Conservation (phyloP, 345 rosid genomes). For the Ceriops tagal region DNA sequence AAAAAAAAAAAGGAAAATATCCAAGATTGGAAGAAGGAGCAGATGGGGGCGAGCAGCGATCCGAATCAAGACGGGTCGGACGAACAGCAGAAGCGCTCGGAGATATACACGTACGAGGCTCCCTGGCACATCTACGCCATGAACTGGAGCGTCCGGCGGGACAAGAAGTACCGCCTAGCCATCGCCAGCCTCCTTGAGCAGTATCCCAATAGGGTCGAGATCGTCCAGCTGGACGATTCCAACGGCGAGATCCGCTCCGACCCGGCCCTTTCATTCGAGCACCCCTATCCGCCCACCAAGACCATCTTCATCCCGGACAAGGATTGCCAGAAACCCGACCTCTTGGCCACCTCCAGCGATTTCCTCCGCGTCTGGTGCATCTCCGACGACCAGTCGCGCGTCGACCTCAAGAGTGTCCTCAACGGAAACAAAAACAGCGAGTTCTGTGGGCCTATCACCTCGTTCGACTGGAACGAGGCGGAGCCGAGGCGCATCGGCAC, state of each 20-base stretch:
- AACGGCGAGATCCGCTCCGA: constrained; percentile 93
- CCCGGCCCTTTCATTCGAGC: constrained; percentile 83
- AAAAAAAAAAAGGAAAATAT: too few species aligned
- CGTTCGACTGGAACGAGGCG: constrained; percentile 95
- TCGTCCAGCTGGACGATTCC: constrained; percentile 94
- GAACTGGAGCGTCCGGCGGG: constrained; percentile 99
- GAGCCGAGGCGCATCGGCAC: constrained; percentile 90
- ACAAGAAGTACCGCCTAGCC: constrained; percentile 93
- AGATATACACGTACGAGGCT: constrained; percentile 95
- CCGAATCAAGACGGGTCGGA: constrained; percentile 74
- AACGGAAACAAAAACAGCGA: constrained; percentile 88
- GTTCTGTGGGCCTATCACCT: constrained; percentile 82
- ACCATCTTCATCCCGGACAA: constrained; percentile 88
- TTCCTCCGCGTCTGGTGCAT: constrained; percentile 89
- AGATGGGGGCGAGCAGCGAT: constrained; percentile 76
- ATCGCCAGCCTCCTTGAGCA: constrained; percentile 90
- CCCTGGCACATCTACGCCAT: constrained; percentile 98
- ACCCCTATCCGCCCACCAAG: constrained; percentile 89
- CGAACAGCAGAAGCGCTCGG: constrained; percentile 91
- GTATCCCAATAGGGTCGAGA: constrained; percentile 72
- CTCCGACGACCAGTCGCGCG: constrained; percentile 57
- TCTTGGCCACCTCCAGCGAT: constrained; percentile 87
- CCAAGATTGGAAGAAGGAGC: too few species aligned
- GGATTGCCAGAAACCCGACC: constrained; percentile 85
- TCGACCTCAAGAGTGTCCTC: constrained; percentile 65